Conservation (phyloP, 73 alveolate species). For the Stentor roeselii region DNA sequence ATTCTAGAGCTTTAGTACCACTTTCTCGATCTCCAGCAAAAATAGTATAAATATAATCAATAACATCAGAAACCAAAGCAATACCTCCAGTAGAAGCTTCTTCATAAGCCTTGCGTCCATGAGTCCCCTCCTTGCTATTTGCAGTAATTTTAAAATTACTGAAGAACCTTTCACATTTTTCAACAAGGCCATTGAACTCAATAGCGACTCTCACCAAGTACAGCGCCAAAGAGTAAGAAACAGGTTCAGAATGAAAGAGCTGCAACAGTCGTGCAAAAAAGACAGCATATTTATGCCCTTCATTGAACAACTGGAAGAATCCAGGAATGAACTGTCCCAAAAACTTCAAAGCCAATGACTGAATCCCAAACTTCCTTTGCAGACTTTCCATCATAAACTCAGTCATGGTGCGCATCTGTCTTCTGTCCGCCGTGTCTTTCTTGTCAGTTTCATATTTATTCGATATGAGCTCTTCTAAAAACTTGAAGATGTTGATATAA, state of each 20-base stretch:
- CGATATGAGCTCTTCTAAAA: constrained; percentile 7
- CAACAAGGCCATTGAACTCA: not conserved
- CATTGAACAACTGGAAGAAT: not conserved
- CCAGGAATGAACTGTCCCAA: too few relatives aligned
- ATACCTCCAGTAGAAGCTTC: not conserved
- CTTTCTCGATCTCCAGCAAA: constrained; percentile 23
- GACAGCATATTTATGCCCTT: not conserved
- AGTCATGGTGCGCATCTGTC: too few relatives aligned
- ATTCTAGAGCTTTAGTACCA: not conserved
- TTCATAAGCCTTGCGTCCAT: not conserved
- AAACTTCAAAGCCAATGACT: too few relatives aligned
- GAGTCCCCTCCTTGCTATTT: not conserved
- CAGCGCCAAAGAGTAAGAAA: not conserved
- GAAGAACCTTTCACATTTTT: constrained; percentile 3
- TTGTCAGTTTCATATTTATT: not conserved
- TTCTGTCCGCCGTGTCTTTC: too few relatives aligned
- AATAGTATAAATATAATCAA: not conserved
- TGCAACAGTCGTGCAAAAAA: not conserved
- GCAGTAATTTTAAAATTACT: not conserved
- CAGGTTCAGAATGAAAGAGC: not conserved
- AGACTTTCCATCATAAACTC: too few relatives aligned
- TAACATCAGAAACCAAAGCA: not conserved
- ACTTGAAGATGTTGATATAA: constrained; percentile 18
- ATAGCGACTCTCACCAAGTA: not conserved
- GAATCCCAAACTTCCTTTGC: too few relatives aligned